phyloP scores from a whole-genome alignment of 1,284 basidiomycete species.

The Cystobasidium pallidum region DNA sequence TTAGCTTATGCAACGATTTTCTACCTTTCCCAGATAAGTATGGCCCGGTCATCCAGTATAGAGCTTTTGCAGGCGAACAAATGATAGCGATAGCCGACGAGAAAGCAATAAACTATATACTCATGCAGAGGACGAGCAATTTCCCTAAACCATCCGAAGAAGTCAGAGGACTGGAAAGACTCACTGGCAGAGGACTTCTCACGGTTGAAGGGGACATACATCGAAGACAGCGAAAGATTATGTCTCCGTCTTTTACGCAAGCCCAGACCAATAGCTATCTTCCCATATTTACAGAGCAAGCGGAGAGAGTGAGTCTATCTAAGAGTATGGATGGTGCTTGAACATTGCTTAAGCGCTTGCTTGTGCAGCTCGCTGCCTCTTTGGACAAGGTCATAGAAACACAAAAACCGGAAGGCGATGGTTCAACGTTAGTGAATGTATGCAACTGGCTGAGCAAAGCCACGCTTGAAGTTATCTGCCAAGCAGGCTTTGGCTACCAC shows the following conservation, averaged over 20 bases:
- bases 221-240: slow-evolving; percentile 36
- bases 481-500: slow-evolving; percentile 69
- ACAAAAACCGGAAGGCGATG: neutral
- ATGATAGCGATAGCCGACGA: slow-evolving; percentile 67
- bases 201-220: slow-evolving; percentile 57
- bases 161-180: slow-evolving; percentile 61
- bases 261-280: slow-evolving; percentile 18
- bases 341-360: neutral
- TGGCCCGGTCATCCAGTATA: slow-evolving; percentile 34
- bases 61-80: slow-evolving; percentile 53
- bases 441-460: slow-evolving; percentile 66
- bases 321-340: neutral
- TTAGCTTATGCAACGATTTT: neutral
- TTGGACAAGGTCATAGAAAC: slow-evolving; percentile 16
- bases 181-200: slow-evolving; percentile 53
- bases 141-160: slow-evolving; percentile 71
- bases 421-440: slow-evolving; percentile 61
- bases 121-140: slow-evolving; percentile 64
- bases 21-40: slow-evolving; percentile 4
- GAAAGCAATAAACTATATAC: slow-evolving; percentile 65
- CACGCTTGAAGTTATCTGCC: slow-evolving; percentile 72
- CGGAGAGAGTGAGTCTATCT: slow-evolving; percentile 18
- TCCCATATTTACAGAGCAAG: slow-evolving; percentile 30
- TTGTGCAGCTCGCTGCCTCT: neutral
- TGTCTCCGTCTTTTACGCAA: slow-evolving; percentile 26